These are phyloP conservation scores for Barnettozyma wickerhamii DNA, from an alignment of 805 yeast species.

Conservation along the genomic window DNA sequence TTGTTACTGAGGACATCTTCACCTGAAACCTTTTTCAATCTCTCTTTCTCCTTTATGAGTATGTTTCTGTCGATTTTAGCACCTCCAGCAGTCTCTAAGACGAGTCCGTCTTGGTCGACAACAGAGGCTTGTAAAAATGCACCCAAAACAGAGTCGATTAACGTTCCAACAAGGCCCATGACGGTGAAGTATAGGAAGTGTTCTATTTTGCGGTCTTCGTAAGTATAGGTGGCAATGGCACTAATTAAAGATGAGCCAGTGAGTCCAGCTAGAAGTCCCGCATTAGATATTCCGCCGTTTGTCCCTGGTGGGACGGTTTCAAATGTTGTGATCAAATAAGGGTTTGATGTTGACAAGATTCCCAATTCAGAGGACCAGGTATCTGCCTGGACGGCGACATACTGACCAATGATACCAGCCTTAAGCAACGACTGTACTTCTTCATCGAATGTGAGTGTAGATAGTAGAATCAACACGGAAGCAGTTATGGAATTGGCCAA, in stretches of 20 bases:
- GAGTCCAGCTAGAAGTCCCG: slow-evolving; percentile 34
- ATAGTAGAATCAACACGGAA: slow-evolving; percentile 28
- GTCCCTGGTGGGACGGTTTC: slow-evolving; percentile 41
- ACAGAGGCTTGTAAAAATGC: slow-evolving; percentile 36
- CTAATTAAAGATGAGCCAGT: slow-evolving; percentile 34
- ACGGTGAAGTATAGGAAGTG: slow-evolving; percentile 27
- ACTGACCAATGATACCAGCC: slow-evolving; percentile 30
- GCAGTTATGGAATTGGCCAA: slow-evolving; percentile 38
- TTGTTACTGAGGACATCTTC: slow-evolving; percentile 35
- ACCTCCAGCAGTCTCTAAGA: slow-evolving; percentile 31
- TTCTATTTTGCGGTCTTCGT: slow-evolving; percentile 11
- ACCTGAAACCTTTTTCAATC: slow-evolving; percentile 29
- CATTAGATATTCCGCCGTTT: slow-evolving; percentile 39
- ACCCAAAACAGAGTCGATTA: slow-evolving; percentile 39
- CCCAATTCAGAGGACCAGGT: slow-evolving; percentile 47
- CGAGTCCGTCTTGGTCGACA: slow-evolving; percentile 28
- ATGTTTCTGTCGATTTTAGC: slow-evolving; percentile 28
- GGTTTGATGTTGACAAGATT: slow-evolving; percentile 33
- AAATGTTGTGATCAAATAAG: slow-evolving; percentile 37
- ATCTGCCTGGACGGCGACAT: slow-evolving; percentile 41
- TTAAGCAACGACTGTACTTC: slow-evolving; percentile 14
- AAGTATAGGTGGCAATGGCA: slow-evolving; percentile 23
- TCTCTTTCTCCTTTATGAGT: slow-evolving; percentile 13
- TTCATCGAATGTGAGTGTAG: slow-evolving; percentile 11
- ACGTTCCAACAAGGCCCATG: slow-evolving; percentile 34